Conservation (phyloP, 164 flowering plant species). For the Chloranthus sessilifolius region DNA sequence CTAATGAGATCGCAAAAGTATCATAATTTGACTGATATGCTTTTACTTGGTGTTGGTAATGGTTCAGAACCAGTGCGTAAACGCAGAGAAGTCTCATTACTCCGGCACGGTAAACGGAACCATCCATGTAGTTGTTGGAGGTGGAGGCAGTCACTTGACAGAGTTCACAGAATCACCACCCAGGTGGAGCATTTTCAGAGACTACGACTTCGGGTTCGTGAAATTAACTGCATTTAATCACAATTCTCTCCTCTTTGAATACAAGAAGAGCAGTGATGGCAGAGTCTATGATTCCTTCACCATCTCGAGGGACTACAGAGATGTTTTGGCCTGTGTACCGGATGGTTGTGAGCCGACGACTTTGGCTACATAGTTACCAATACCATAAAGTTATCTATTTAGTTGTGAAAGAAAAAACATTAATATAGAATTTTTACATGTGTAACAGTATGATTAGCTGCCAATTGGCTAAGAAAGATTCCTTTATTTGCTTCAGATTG, state of each 20-base stretch:
- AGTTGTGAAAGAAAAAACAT: no score
- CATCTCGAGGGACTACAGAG: slow-evolving; percentile 72
- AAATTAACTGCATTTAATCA: slow-evolving; percentile 83
- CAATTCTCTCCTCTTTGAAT: slow-evolving; percentile 75
- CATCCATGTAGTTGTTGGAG: slow-evolving; percentile 82
- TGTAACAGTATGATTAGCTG: no score
- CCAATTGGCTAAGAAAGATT: no score
- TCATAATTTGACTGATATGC: not conserved
- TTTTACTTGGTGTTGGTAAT: slow-evolving; percentile 1
- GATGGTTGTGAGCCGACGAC: slow-evolving; percentile 64
- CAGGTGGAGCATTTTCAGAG: slow-evolving; percentile 64
- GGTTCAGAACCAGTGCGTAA: slow-evolving; percentile 66
- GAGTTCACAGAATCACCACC: slow-evolving; percentile 33
- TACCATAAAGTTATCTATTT: no score
- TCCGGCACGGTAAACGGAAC: slow-evolving; percentile 68
- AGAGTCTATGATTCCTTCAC: slow-evolving; percentile 81
- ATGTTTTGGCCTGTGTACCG: slow-evolving; percentile 65
- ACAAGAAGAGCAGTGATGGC: slow-evolving; percentile 83
- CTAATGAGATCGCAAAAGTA: not conserved
- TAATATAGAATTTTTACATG: no score
- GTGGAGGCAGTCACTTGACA: slow-evolving; percentile 70
- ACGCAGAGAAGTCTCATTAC: slow-evolving; percentile 44
- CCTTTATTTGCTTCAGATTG: no score
- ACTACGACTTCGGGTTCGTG: slow-evolving; percentile 67
- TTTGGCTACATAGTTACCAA: slow-evolving; percentile 37